Percentiles rank a stretch among this genome's conserved stretches.
These are phyloP conservation scores for Irpex rosettiformis DNA, from an alignment of 1,284 basidiomycete species.

Conservation along the genomic window DNA sequence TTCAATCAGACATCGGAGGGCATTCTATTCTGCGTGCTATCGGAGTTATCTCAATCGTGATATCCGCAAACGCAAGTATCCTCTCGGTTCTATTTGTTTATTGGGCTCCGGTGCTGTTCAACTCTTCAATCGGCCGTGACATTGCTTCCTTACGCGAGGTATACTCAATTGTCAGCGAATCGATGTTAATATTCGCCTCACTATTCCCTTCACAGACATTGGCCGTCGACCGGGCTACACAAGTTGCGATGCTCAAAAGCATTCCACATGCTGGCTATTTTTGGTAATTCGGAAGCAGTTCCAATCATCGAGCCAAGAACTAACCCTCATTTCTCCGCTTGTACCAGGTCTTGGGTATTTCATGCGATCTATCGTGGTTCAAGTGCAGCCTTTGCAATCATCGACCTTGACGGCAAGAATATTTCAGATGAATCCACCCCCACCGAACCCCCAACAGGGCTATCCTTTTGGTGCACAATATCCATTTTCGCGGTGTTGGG, in stretches of 20 bases:
- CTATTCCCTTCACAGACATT: not conserved
- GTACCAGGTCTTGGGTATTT: not conserved
- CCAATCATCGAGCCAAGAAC: not conserved
- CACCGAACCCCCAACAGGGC: too few species aligned
- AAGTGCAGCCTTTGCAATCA: not conserved
- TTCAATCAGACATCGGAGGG: not conserved
- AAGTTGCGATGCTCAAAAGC: not conserved
- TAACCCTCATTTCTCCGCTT: not conserved
- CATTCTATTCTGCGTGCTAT: not conserved
- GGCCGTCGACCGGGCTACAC: not conserved
- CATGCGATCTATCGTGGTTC: not conserved
- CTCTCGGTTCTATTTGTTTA: not conserved
- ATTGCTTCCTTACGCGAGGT: too few species aligned
- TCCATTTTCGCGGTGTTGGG: not conserved
- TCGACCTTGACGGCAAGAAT: not conserved
- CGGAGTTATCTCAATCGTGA: not conserved
- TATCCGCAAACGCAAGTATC: not conserved
- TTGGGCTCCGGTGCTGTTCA: not conserved
- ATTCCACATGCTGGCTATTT: not conserved
- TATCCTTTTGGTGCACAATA: not conserved
- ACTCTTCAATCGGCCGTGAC: too few species aligned
- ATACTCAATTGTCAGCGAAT: too few species aligned
- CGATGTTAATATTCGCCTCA: not conserved
- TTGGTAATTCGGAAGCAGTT: not conserved
- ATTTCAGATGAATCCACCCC: too few species aligned